These are phyloP conservation scores for Posidonia australis DNA, from an alignment of 106 monocot genomes.

Conservation along the genomic window DNA sequence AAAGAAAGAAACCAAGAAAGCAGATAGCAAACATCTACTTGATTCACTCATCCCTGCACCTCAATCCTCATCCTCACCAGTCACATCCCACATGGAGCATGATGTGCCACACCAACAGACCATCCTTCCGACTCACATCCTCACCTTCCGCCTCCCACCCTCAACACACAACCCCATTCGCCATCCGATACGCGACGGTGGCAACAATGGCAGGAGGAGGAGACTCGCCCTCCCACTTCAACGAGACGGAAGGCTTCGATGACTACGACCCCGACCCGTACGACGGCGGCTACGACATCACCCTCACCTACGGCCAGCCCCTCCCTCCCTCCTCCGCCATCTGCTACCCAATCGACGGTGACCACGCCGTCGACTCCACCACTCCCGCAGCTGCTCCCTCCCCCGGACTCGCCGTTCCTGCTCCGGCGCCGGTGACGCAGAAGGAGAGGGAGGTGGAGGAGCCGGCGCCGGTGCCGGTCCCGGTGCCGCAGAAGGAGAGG, in stretches of 20 bases:
- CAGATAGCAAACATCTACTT: too few relatives aligned
- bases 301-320: slow-evolving; percentile 64
- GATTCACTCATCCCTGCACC: too few relatives aligned
- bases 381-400: neutral
- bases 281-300: slow-evolving; percentile 81
- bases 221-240: slow-evolving; percentile 5
- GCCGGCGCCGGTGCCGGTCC: neutral
- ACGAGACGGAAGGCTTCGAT: slow-evolving; percentile 28
- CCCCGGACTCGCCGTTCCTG: neutral
- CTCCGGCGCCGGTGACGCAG: neutral
- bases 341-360: slow-evolving; percentile 51
- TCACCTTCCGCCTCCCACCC: too few relatives aligned
- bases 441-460: neutral
- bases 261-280: slow-evolving; percentile 81
- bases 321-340: slow-evolving; percentile 50
- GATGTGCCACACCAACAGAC: too few relatives aligned
- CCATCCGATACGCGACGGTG: too few relatives aligned
- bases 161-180: too few relatives aligned
- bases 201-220: neutral
- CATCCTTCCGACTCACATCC: too few relatives aligned
- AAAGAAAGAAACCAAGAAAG: too few relatives aligned
- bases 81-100: too few relatives aligned
- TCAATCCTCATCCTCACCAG: too few relatives aligned
- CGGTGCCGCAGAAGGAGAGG: neutral
- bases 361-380: neutral